Evolutionary conservation across 1,284 basidiomycete genomes (phyloP).

Genomic region (Lentinula novae-zelandiae): DNA sequence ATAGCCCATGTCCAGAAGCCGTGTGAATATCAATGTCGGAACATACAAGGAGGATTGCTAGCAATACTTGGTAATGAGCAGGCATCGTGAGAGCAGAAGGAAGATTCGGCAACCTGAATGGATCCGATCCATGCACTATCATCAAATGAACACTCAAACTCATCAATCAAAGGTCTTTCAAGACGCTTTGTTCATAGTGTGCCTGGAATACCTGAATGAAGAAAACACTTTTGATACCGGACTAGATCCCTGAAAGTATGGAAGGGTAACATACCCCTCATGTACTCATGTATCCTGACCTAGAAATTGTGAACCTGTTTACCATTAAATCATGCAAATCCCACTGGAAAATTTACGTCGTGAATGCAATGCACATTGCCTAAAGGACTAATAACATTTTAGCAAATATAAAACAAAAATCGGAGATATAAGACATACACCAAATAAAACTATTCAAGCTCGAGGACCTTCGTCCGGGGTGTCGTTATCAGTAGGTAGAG

Average conservation of each 20-base stretch:
- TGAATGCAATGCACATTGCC: constrained; percentile 16
- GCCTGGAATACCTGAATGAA: constrained; percentile 27
- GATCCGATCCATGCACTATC: constrained; percentile 36
- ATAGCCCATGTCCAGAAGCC: constrained; percentile 44
- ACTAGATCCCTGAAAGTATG: not conserved
- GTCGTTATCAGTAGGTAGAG: not conserved
- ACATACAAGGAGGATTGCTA: constrained; percentile 18
- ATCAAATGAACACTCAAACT: not conserved
- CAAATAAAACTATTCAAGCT: constrained; percentile 17
- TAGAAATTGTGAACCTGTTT: not conserved
- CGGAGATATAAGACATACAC: constrained; percentile 4
- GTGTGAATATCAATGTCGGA: constrained; percentile 25
- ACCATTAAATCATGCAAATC: not conserved
- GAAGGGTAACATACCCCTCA: constrained; percentile 13
- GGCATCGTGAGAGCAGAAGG: not conserved
- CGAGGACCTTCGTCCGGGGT: constrained; percentile 10
- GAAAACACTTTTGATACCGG: not conserved
- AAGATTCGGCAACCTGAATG: constrained; percentile 21
- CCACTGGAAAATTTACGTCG: constrained; percentile 12
- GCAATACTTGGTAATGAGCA: not conserved
- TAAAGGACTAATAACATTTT: not conserved
- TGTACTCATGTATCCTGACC: constrained; percentile 17
- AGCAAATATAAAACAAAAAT: not conserved
- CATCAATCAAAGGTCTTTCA: constrained; percentile 14
- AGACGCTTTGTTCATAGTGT: constrained; percentile 29